Evolutionary conservation across 1,284 basidiomycete species (phyloP).

Genomic region (Apiotrichum akiyoshidainum): DNA sequence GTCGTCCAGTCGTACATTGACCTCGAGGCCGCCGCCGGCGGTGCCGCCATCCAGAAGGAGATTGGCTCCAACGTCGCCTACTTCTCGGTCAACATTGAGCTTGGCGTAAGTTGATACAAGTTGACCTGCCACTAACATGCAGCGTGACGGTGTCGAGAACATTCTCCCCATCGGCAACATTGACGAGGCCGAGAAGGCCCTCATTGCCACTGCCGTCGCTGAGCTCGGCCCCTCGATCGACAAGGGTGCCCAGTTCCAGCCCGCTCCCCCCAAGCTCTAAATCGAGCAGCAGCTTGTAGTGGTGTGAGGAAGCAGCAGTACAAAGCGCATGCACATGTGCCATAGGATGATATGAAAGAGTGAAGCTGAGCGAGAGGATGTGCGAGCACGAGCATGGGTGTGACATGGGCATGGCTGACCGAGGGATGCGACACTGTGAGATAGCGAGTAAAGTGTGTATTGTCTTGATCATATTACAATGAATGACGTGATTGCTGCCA

Average conservation of each 20-base stretch:
- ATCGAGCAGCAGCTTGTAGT: not conserved
- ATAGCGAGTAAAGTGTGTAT: too few relatives aligned
- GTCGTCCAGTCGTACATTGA: constrained; percentile 83
- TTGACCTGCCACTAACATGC: not conserved
- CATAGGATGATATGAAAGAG: constrained; percentile 1
- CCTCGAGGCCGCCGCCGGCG: constrained; percentile 57
- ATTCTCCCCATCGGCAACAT: constrained; percentile 56
- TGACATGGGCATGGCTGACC: too few relatives aligned
- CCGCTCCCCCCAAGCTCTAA: constrained; percentile 49
- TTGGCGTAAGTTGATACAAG: constrained; percentile 61
- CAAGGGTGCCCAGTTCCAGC: constrained; percentile 52
- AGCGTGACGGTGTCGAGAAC: constrained; percentile 56
- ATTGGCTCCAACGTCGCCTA: constrained; percentile 62
- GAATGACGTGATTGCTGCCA: too few relatives aligned
- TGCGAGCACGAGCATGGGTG: not conserved
- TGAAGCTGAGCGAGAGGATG: not conserved
- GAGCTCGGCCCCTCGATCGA: constrained; percentile 57
- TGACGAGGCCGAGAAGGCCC: constrained; percentile 53
- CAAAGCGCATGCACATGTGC: not conserved
- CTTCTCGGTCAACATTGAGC: constrained; percentile 86
- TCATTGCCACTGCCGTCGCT: constrained; percentile 54
- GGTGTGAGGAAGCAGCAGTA: not conserved
- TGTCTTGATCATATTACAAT: too few relatives aligned
- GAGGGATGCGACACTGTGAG: too few relatives aligned
- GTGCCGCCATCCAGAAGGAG: constrained; percentile 50